Percentiles rank a stretch among this genome's conserved stretches.
Conservation (phyloP, 257 asterid genomes). For the Rubia yunnanensis region DNA sequence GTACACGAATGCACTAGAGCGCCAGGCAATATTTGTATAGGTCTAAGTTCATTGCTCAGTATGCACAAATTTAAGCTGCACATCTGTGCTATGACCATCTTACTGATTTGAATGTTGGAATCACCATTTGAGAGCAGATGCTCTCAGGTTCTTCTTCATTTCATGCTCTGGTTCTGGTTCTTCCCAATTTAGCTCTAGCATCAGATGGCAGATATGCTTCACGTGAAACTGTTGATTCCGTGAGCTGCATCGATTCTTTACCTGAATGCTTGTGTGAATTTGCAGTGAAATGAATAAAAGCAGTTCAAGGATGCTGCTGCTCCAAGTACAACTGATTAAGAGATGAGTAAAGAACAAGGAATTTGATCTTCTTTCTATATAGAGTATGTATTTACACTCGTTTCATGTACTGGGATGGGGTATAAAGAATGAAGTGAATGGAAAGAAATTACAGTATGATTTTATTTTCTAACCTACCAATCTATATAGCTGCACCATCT, state of each 20-base stretch:
- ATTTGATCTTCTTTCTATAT: background rate
- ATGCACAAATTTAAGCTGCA: background rate
- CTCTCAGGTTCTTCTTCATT: too few species aligned
- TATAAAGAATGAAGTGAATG: conserved; percentile 23
- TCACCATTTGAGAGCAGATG: background rate
- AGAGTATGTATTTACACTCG: conserved; percentile 9
- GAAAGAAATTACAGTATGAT: background rate
- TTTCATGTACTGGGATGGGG: background rate
- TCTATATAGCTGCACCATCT: background rate
- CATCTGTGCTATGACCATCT: too few species aligned
- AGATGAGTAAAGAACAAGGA: background rate
- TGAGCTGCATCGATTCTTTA: too few species aligned
- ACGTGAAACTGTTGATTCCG: too few species aligned
- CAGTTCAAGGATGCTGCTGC: too few species aligned
- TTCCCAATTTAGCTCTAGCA: too few species aligned
- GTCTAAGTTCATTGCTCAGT: background rate
- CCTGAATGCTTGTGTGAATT: too few species aligned
- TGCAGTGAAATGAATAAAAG: too few species aligned
- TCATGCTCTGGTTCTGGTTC: too few species aligned
- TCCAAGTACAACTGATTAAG: too few species aligned
- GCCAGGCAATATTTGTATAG: background rate
- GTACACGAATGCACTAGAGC: too few species aligned
- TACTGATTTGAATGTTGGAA: background rate
- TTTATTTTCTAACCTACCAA: conserved; percentile 7
- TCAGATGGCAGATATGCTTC: too few species aligned